Percentiles rank a stretch among this genome's conserved stretches.
phyloP scores from a whole-genome alignment of 441 rosid species.

The Populus hybrid region DNA sequence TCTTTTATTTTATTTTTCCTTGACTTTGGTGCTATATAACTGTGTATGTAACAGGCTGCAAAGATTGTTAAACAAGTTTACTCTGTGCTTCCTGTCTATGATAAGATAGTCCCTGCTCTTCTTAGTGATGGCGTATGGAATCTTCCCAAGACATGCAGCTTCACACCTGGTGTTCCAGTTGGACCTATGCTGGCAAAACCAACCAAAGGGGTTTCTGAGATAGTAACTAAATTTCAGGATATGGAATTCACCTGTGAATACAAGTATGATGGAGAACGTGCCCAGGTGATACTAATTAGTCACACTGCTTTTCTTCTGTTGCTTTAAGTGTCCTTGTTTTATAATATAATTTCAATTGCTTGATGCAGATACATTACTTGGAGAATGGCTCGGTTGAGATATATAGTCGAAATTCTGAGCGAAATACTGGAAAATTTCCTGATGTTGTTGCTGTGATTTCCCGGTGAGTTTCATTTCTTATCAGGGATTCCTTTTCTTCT shows the following conservation, averaged over 20 bases:
- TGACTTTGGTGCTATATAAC: not conserved
- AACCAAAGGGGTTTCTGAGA: conserved; percentile 77
- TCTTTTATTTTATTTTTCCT: not conserved
- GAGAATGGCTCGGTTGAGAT: conserved; percentile 89
- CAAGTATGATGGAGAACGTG: conserved; percentile 97
- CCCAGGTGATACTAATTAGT: conserved; percentile 58
- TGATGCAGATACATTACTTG: conserved; percentile 72
- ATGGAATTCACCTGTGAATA: conserved; percentile 78
- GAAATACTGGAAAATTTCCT: conserved; percentile 85
- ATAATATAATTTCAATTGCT: conserved; percentile 13
- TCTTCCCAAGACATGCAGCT: conserved; percentile 66
- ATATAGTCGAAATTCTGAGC: conserved; percentile 90
- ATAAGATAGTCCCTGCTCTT: conserved; percentile 78
- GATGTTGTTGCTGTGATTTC: conserved; percentile 74
- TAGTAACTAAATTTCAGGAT: conserved; percentile 77
- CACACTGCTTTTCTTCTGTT: not conserved
- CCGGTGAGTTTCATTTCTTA: conserved; percentile 42
- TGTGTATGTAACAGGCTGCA: conserved; percentile 60
- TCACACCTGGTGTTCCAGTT: conserved; percentile 83
- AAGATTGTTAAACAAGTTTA: conserved; percentile 83
- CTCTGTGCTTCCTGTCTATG: conserved; percentile 89
- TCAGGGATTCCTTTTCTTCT: not conserved
- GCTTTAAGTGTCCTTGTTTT: conserved; percentile 6
- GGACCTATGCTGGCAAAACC: conserved; percentile 98
- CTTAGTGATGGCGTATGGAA: conserved; percentile 76